phyloP scores from a whole-genome alignment of 1,139 yeast genomes.

The Candida mesenterica region DNA sequence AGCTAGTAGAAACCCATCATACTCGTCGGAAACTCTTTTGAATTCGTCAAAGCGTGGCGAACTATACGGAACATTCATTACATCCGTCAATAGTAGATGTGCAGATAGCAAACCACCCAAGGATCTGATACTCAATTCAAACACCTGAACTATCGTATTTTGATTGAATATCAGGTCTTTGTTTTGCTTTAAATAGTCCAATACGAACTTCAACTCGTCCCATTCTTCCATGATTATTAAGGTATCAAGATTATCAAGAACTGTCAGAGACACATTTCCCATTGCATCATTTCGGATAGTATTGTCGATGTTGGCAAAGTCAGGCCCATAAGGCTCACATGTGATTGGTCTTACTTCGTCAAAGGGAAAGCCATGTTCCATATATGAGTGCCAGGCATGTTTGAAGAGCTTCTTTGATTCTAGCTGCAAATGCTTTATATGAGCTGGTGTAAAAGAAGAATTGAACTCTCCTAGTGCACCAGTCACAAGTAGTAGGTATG shows the following conservation, averaged over 20 bases:
- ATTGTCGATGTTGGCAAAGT: slow-evolving; percentile 50
- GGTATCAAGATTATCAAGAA: slow-evolving; percentile 78
- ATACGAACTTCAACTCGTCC: slow-evolving; percentile 48
- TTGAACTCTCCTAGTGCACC: slow-evolving; percentile 9
- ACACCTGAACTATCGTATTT: slow-evolving; percentile 77
- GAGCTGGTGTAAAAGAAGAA: slow-evolving; percentile 50
- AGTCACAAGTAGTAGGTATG: background rate
- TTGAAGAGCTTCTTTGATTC: slow-evolving; percentile 60
- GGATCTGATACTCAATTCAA: slow-evolving; percentile 78
- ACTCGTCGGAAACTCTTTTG: slow-evolving; percentile 28
- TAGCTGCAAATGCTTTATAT: slow-evolving; percentile 42
- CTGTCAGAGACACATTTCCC: slow-evolving; percentile 78
- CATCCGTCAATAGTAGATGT: slow-evolving; percentile 65
- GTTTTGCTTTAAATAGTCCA: slow-evolving; percentile 43
- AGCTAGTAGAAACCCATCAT: slow-evolving; percentile 66
- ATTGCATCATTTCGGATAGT: slow-evolving; percentile 74
- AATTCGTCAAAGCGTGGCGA: slow-evolving; percentile 14
- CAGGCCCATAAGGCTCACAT: slow-evolving; percentile 70
- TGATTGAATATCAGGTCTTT: slow-evolving; percentile 50
- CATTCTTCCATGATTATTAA: slow-evolving; percentile 70
- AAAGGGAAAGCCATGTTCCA: slow-evolving; percentile 69
- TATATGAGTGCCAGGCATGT: slow-evolving; percentile 78
- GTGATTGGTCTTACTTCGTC: slow-evolving; percentile 80
- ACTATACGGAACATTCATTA: slow-evolving; percentile 27
- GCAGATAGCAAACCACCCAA: slow-evolving; percentile 77